Percentiles rank a stretch among this genome's conserved stretches.
Evolutionary conservation across 306 rosid genomes (phyloP).

Genomic region (Pueraria montana): DNA sequence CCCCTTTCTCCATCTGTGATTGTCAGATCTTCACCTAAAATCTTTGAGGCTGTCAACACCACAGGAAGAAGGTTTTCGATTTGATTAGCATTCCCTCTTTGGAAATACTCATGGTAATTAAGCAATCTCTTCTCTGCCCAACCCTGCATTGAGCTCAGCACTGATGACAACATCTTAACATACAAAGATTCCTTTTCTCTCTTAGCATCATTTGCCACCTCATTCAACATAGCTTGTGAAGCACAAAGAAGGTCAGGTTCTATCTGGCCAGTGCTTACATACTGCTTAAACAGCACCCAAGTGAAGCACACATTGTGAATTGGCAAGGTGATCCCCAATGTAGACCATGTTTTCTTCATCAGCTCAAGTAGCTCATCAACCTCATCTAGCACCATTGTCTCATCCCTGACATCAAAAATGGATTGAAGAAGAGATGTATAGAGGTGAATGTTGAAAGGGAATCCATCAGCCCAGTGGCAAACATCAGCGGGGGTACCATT

Average conservation of each 20-base stretch:
- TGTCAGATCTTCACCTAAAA: conserved; percentile 72
- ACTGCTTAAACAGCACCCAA: conserved; percentile 85
- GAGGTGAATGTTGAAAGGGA: conserved; percentile 80
- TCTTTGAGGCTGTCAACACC: conserved; percentile 64
- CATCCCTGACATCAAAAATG: conserved; percentile 79
- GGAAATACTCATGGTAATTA: conserved; percentile 86
- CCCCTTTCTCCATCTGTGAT: conserved; percentile 61
- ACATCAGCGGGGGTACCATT: conserved; percentile 79
- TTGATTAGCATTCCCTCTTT: conserved; percentile 72
- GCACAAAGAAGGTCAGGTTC: conserved; percentile 88
- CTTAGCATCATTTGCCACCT: conserved; percentile 81
- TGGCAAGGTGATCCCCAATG: conserved; percentile 74
- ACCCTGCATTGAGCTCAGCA: conserved; percentile 65
- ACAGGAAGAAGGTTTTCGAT: conserved; percentile 85
- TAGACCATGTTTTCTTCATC: conserved; percentile 87
- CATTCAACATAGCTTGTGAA: conserved; percentile 73
- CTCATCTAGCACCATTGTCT: conserved; percentile 85
- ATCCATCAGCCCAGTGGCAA: conserved; percentile 97
- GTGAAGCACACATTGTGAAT: conserved; percentile 86
- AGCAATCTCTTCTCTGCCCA: conserved; percentile 89
- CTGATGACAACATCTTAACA: conserved; percentile 67
- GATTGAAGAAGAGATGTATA: conserved; percentile 77
- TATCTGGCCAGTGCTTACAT: conserved; percentile 71
- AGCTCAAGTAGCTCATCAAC: conserved; percentile 91
- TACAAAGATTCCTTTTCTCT: conserved; percentile 62